These are phyloP conservation scores for Vanrija humicola DNA, from an alignment of 1,284 basidiomycete species.

Conservation along the genomic window DNA sequence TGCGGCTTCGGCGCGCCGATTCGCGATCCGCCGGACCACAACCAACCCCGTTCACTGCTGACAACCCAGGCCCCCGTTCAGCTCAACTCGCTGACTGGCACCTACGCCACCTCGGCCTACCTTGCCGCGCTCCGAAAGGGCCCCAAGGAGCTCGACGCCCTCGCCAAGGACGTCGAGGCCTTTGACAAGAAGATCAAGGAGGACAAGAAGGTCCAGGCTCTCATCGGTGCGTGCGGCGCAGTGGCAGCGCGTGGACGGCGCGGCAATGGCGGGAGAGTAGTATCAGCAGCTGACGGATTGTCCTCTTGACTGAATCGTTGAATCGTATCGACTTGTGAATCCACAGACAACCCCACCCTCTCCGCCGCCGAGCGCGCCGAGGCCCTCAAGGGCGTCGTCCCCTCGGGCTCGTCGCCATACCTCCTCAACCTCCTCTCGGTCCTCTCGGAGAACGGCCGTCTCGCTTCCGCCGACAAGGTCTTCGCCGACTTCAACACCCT, in stretches of 20 bases:
- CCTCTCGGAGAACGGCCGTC: constrained; percentile 89
- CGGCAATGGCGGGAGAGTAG: not conserved
- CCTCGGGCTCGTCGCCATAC: constrained; percentile 65
- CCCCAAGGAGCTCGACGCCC: constrained; percentile 57
- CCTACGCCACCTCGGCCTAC: constrained; percentile 94
- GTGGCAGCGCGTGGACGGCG: not conserved
- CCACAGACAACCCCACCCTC: constrained; percentile 74
- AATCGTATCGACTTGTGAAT: too few relatives aligned
- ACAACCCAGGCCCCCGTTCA: constrained; percentile 46
- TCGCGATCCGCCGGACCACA: not conserved
- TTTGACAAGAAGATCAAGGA: constrained; percentile 65
- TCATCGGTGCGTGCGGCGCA: constrained; percentile 55
- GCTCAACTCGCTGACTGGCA: constrained; percentile 55
- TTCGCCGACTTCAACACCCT: constrained; percentile 90
- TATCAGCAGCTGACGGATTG: not conserved
- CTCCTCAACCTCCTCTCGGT: constrained; percentile 90
- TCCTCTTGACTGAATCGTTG: not conserved
- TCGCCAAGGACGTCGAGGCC: constrained; percentile 75
- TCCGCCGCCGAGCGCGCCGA: constrained; percentile 68
- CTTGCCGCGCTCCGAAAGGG: constrained; percentile 85
- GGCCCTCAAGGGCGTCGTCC: constrained; percentile 66
- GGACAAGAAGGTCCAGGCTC: constrained; percentile 61
- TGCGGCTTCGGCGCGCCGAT: not conserved
- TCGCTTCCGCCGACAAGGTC: constrained; percentile 77
- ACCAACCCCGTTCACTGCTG: not conserved